A percentile compares a stretch with the other conserved stretches of the same genome.
These are phyloP conservation scores for Cryptosporidium muris DNA, from an alignment of 169 alveolate genomes.

Conservation along the genomic window DNA sequence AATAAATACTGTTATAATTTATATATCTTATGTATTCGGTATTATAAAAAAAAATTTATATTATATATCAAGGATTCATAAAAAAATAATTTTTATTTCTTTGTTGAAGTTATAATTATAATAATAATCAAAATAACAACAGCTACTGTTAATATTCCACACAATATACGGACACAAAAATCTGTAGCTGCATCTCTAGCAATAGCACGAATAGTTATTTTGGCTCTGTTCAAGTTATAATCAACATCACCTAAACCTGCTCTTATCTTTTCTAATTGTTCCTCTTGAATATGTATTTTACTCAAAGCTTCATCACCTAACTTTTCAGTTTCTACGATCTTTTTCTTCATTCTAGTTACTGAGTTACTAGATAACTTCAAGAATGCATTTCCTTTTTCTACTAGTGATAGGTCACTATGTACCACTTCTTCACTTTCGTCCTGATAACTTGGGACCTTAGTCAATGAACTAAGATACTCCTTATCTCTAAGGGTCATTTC, in stretches of 20 bases:
- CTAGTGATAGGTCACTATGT: slow-evolving; percentile 3
- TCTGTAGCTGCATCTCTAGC: slow-evolving; percentile 66
- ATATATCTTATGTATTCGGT: background rate
- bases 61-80: background rate
- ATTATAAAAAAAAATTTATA: background rate
- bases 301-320: slow-evolving; percentile 37
- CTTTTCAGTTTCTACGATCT: slow-evolving; percentile 31
- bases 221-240: slow-evolving; percentile 11
- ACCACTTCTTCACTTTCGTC: slow-evolving; percentile 25
- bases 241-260: slow-evolving; percentile 23
- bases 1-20: background rate
- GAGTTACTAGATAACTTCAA: slow-evolving; percentile 36
- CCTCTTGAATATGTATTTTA: slow-evolving; percentile 35
- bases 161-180: slow-evolving; percentile 54
- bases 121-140: slow-evolving; percentile 16
- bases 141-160: slow-evolving; percentile 37
- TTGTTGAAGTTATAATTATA: slow-evolving; percentile 1
- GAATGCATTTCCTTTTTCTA: slow-evolving; percentile 34
- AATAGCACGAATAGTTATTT: slow-evolving; percentile 32
- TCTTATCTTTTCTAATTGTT: slow-evolving; percentile 40
- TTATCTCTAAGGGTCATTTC: slow-evolving; percentile 10
- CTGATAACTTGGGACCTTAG: slow-evolving; percentile 4
- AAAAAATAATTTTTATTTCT: slow-evolving; percentile 1
- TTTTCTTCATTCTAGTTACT: slow-evolving; percentile 45
- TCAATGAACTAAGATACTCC: background rate